These are phyloP conservation scores for Dactylellina drechsleri DNA, from an alignment of 2,329 filamentous ascomycete genomes.

Conservation along the genomic window DNA sequence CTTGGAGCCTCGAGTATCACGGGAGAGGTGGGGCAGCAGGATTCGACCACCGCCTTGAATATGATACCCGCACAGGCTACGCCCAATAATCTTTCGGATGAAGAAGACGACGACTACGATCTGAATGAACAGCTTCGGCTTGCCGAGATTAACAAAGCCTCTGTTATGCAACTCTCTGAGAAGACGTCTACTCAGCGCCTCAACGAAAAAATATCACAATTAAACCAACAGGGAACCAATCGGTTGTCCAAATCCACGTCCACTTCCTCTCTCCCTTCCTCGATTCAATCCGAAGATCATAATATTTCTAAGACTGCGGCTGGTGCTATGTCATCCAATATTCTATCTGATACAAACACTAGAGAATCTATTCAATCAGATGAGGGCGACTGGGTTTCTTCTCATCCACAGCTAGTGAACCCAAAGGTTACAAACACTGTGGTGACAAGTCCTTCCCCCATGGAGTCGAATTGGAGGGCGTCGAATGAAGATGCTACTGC, in stretches of 20 bases:
- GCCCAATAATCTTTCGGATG: slow-evolving; percentile 60
- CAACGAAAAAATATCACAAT: slow-evolving; percentile 88
- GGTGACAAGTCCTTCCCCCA: too few species aligned
- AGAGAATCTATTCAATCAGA: slow-evolving; percentile 40
- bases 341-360: background rate
- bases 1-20: slow-evolving; percentile 66
- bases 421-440: background rate
- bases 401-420: slow-evolving; percentile 15
- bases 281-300: slow-evolving; percentile 51
- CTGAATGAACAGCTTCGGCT: slow-evolving; percentile 51
- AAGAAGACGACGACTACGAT: slow-evolving; percentile 61
- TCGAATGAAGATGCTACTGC: background rate
- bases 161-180: slow-evolving; percentile 68
- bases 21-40: slow-evolving; percentile 10
- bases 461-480: background rate
- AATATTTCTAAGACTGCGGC: background rate
- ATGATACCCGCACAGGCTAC: background rate
- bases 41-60: slow-evolving; percentile 1
- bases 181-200: slow-evolving; percentile 94
- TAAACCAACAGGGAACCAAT: slow-evolving; percentile 68
- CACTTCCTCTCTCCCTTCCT: slow-evolving; percentile 19
- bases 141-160: slow-evolving; percentile 65
- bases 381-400: slow-evolving; percentile 52
- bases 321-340: background rate
- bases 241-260: slow-evolving; percentile 57